These are phyloP conservation scores for Phialophora verrucosa DNA, from an alignment of 2,329 filamentous ascomycete species.

Conservation along the genomic window DNA sequence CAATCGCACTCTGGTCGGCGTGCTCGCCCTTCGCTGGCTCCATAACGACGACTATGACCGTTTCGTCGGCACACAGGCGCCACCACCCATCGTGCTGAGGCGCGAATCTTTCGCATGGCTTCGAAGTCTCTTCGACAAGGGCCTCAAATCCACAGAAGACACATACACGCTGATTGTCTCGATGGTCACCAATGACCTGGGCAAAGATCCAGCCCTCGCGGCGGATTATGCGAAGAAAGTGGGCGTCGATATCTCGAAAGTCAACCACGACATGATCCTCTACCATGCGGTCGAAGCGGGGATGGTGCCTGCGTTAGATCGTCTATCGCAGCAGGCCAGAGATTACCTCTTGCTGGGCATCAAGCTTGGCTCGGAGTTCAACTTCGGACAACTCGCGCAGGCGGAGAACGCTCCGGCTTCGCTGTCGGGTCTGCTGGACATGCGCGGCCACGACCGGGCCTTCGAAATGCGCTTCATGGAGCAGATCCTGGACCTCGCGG, in stretches of 20 bases:
- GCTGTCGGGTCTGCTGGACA: constrained; percentile 39
- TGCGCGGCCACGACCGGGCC: constrained; percentile 40
- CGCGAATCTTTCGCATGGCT: constrained; percentile 42
- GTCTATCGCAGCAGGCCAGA: constrained; percentile 32
- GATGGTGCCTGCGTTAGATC: constrained; percentile 41
- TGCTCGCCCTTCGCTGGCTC: constrained; percentile 48
- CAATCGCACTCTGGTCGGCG: constrained; percentile 48
- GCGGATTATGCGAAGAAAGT: constrained; percentile 30
- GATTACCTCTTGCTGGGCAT: constrained; percentile 44
- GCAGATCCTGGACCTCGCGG: constrained; percentile 47
- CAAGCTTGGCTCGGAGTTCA: constrained; percentile 45
- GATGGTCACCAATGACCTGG: constrained; percentile 48
- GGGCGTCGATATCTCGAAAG: constrained; percentile 25
- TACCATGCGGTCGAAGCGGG: constrained; percentile 41
- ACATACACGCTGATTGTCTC: constrained; percentile 44
- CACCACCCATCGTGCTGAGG: constrained; percentile 36
- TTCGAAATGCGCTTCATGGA: constrained; percentile 47
- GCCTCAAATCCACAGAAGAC: constrained; percentile 34
- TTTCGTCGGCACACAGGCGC: constrained; percentile 42
- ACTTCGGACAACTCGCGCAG: constrained; percentile 49
- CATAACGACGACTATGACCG: constrained; percentile 43
- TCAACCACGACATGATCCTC: constrained; percentile 46
- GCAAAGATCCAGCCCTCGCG: constrained; percentile 46
- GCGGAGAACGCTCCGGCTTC: constrained; percentile 46
- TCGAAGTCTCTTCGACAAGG: constrained; percentile 33